phyloP scores from a whole-genome alignment of 352 stramenopile genomes.

The Phytophthora uliginosa region DNA sequence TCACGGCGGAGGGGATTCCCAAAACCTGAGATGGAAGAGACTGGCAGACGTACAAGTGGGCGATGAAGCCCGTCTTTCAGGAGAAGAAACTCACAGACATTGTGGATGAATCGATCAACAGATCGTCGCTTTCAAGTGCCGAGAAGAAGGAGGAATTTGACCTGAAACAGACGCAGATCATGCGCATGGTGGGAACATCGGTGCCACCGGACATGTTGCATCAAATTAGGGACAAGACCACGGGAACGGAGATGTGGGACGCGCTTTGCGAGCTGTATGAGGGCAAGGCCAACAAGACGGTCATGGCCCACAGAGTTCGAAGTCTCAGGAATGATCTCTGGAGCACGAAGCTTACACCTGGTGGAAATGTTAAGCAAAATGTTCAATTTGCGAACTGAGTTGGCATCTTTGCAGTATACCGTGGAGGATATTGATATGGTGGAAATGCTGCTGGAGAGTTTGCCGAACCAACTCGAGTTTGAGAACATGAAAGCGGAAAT shows the following conservation, averaged over 20 bases:
- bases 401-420: no score
- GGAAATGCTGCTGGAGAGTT: background rate
- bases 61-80: background rate
- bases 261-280: slow-evolving; percentile 10
- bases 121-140: background rate
- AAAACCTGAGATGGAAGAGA: background rate
- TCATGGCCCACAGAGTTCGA: slow-evolving; percentile 1
- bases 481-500: no score
- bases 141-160: background rate
- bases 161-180: background rate
- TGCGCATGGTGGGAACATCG: slow-evolving; percentile 9
- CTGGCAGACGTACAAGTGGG: background rate
- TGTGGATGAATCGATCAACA: background rate
- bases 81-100: background rate
- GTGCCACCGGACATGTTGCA: slow-evolving; percentile 5
- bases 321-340: background rate
- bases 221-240: slow-evolving; percentile 17
- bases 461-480: no score
- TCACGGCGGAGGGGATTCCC: background rate
- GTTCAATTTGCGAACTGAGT: slow-evolving; percentile 5
- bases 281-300: slow-evolving; percentile 8
- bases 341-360: background rate
- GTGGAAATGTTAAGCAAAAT: slow-evolving; percentile 14
- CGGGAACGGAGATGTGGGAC: slow-evolving; percentile 14
- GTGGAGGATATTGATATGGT: no score